phyloP scores from a whole-genome alignment of 2,329 filamentous ascomycete species.

The Aspergillus floridensis region DNA sequence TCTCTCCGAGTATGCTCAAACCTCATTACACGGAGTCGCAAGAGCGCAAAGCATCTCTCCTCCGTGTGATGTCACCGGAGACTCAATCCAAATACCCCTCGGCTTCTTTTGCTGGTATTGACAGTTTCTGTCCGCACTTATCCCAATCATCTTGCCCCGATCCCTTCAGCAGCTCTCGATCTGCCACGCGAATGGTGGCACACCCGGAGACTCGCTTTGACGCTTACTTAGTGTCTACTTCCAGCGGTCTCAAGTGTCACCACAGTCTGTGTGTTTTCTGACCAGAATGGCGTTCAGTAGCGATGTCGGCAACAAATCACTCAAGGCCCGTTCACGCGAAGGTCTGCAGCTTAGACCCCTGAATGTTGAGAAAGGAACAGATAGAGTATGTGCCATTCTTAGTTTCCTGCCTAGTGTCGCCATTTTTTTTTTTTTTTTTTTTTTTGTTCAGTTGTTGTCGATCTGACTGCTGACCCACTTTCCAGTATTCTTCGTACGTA shows the following conservation, averaged over 20 bases:
- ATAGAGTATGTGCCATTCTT: conserved; percentile 33
- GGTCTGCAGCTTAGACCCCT: conserved; percentile 29
- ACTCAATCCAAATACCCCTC: conserved; percentile 22
- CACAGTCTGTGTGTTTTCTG: neutral
- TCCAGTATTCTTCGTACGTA: conserved; percentile 21
- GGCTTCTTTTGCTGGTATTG: conserved; percentile 9
- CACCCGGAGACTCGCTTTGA: neutral
- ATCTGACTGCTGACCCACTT: conserved; percentile 10
- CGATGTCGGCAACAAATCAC: conserved; percentile 5
- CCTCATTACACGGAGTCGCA: neutral
- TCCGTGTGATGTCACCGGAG: conserved; percentile 14
- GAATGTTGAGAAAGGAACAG: conserved; percentile 31
- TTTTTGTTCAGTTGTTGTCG: neutral
- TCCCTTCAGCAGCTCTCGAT: neutral
- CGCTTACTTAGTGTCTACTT: neutral
- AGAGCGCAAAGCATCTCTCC: neutral
- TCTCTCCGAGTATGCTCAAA: neutral
- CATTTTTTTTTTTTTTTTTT: neutral
- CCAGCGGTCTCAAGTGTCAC: neutral
- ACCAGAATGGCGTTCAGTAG: conserved; percentile 22
- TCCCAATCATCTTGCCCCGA: conserved; percentile 3
- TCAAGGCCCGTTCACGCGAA: conserved; percentile 17
- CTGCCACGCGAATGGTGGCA: conserved; percentile 1
- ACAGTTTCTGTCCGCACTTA: neutral
- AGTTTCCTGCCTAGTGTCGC: neutral